Conservation (phyloP, 139 green algal species). For the Yamagishiella unicocca region DNA sequence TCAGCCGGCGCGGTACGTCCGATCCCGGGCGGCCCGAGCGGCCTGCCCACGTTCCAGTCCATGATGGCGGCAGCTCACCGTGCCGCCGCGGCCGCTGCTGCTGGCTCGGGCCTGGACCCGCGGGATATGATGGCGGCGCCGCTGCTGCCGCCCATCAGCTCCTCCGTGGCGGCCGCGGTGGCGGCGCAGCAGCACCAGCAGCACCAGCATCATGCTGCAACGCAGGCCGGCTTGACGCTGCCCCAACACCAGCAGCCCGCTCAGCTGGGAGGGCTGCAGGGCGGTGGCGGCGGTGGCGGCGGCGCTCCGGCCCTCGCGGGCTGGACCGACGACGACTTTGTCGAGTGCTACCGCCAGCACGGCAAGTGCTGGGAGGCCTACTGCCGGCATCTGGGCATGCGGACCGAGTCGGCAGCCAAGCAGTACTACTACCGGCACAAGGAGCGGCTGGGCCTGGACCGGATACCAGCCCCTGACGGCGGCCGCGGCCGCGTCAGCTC, state of each 20-base stretch:
- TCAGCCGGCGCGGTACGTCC: not conserved
- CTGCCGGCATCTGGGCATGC: slow-evolving; percentile 60
- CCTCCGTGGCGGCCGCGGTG: not conserved
- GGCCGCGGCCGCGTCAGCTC: not conserved
- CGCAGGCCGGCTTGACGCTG: not conserved
- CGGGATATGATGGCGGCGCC: not conserved
- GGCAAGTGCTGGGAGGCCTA: slow-evolving; percentile 69
- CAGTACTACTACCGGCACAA: slow-evolving; percentile 73
- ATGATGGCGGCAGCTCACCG: not conserved
- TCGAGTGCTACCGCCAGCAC: slow-evolving; percentile 68
- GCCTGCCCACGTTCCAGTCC: slow-evolving; percentile 9
- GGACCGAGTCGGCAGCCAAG: slow-evolving; percentile 59
- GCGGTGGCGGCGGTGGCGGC: not conserved
- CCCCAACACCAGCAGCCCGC: not conserved
- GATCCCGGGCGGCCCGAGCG: not conserved
- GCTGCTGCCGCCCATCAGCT: slow-evolving; percentile 8
- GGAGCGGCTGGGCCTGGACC: slow-evolving; percentile 70
- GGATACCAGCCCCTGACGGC: not conserved
- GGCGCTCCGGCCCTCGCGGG: not conserved
- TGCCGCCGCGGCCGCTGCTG: not conserved
- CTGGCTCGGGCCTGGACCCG: not conserved
- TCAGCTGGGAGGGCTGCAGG: not conserved
- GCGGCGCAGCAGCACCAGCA: not conserved
- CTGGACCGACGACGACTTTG: slow-evolving; percentile 70
- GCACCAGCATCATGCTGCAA: not conserved